Base-by-base conservation (phyloP, 2,329 filamentous ascomycete genomes). In the Delphinella strobiligena region DNA sequence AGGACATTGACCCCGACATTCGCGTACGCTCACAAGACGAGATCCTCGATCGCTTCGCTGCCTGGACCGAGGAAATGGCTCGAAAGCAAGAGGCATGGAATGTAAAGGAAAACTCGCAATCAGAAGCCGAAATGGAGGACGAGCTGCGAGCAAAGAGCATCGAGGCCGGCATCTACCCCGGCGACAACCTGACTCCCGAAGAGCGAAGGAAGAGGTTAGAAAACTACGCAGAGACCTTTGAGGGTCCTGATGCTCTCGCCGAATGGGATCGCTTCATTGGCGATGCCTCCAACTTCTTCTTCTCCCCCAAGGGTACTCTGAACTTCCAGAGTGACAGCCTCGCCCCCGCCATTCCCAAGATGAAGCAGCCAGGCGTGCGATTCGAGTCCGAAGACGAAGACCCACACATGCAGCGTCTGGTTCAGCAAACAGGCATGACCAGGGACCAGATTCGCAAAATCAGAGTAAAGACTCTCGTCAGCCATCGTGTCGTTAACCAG, bases 401-500 rank as follows among this genome's bases (percentile, higher is more conserved):
- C 47, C 62, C 64, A 31, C 58, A 61, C 19, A 55, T 74, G 49
- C 63, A 68, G 49, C 63, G 67, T 30, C 58, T 80, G 32, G 65
- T 72, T 48, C 66, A 73, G 51, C 66, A 72, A 46, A 75, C 77
- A 1, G 75, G 75, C 19, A 68, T 74, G 54, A 58, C 55, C 14
- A 55, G 61, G 41, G 46, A 60, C 1, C 54, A 72, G 44, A 64
- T 81, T 37, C 51, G 54, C 17, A 52, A 49, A 2, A 61, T 93
- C 43, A 68, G 74, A 42, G 65, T 74, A 47, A 94, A 93, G 71
- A 69, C 72, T 35, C 64, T 98, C 34, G 82, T 93, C 34, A 55
- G 57, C 4, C 83, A 89, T 54, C 62, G 64, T 31, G 91, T 98
- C 43, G 69, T 75, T 48, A 96, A 98, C 64, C 89, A 96, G 71